Base-by-base conservation (phyloP, 208 protist species). In the Trichomonas vaginalis region DNA sequence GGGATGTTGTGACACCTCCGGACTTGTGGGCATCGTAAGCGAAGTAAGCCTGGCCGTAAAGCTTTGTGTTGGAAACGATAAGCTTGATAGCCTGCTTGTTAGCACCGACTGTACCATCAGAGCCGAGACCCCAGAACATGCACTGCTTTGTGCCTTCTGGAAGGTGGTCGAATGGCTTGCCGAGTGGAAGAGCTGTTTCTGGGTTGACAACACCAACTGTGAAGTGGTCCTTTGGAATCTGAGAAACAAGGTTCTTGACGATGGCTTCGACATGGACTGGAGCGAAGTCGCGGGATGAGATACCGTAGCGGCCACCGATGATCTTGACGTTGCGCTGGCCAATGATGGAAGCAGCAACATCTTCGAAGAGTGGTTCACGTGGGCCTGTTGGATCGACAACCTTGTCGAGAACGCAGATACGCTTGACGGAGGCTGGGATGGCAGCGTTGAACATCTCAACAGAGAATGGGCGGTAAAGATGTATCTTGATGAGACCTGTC, bases 1-100 rank as follows among this genome's bases (percentile, higher is more conserved):
- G 97, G 15, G 97, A 98, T 21, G 96, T 35, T 45, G 90, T 80
- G 10, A 80, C 10, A 95, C 90, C 56, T 49, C 90, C n/a, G 10
- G 61, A 95, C 90, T 82, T 80, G 90, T 95, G 61, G 9, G 90
- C 61, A 95, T 95, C 79, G 37, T 86, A 86, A 45, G 79, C 79
- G 37, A 86, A 86, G 37, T 86, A 86, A 86, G 79, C 97, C 88
- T 98, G 97, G 21, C 47, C 70, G 80, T 95, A 97, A 0, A 97
- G 42, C 42, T 96, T 96, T 47, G 97, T 98, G 96, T 98, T 96
- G 62, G 96, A 79, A 39, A 61, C 96, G 96, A 98, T 98, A 9
- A 98, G 95, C 96, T 97, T 98, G 96, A 98, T 98, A 56, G 97
- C 97, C 32, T 95, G 83, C 80, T 98, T n/a, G 96, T 98, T 98